phyloP scores from a whole-genome alignment of 352 stramenopile species.

The Pythium folliculosum region DNA sequence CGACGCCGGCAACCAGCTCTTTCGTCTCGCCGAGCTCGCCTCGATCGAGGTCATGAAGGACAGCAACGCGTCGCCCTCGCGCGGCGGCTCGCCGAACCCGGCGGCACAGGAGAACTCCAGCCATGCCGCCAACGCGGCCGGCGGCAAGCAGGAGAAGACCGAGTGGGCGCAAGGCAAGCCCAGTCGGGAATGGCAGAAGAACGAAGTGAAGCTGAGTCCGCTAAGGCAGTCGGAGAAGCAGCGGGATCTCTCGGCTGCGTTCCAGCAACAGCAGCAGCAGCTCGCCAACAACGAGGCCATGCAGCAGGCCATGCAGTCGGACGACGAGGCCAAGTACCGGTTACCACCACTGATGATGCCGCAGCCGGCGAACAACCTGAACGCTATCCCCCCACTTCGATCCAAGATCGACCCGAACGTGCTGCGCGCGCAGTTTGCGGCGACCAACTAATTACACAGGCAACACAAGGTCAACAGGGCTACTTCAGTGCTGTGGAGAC shows the following conservation, averaged over 20 bases:
- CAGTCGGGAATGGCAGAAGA: constrained; percentile 60
- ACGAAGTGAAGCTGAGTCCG: constrained; percentile 65
- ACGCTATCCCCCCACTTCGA: constrained; percentile 65
- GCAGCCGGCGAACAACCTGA: constrained; percentile 37
- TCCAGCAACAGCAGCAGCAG: constrained; percentile 14
- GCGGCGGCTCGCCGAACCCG: constrained; percentile 15
- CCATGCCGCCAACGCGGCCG: constrained; percentile 1
- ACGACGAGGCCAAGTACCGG: constrained; percentile 49
- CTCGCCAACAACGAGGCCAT: constrained; percentile 13
- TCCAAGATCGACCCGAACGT: constrained; percentile 81
- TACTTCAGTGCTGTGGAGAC: not conserved
- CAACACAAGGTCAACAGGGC: not conserved
- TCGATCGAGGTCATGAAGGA: constrained; percentile 72
- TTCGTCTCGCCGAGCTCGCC: constrained; percentile 71
- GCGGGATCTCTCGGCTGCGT: constrained; percentile 23
- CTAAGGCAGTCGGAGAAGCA: constrained; percentile 41
- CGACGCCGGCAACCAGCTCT: constrained; percentile 55
- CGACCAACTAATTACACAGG: constrained; percentile 39
- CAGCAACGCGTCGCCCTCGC: constrained; percentile 6
- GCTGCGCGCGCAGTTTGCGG: constrained; percentile 51
- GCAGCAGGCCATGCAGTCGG: constrained; percentile 42
- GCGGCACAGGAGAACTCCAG: constrained; percentile 27
- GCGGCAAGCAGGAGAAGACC: constrained; percentile 33
- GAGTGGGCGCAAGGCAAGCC: constrained; percentile 24
- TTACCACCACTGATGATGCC: constrained; percentile 67